These are phyloP conservation scores for Saccharum officinarum DNA, from an alignment of 176 grass and related monocot genomes.

Conservation along the genomic window DNA sequence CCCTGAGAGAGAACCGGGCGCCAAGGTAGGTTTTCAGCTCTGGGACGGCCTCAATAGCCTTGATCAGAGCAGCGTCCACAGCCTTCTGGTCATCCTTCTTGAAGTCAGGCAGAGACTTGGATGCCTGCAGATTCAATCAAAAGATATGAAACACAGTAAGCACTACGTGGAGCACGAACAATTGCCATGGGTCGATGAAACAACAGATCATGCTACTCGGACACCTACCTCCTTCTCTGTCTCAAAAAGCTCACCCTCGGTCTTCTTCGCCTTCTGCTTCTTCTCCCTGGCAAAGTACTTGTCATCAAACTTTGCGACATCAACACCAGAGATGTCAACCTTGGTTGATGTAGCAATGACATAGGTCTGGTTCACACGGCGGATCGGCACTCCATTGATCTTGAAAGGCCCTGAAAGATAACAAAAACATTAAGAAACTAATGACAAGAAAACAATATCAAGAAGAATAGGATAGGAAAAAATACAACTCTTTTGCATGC, in stretches of 20 bases:
- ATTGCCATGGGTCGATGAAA: not conserved
- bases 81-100: constrained; percentile 98
- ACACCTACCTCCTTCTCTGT: constrained; percentile 63
- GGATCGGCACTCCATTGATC: constrained; percentile 90
- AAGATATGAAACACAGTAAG: not conserved
- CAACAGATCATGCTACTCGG: not conserved
- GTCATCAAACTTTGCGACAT: constrained; percentile 75
- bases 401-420: constrained; percentile 78
- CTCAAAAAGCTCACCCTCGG: constrained; percentile 90
- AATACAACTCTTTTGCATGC: not conserved
- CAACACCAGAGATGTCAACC: constrained; percentile 79
- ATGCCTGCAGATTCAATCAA: constrained; percentile 34
- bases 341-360: constrained; percentile 93
- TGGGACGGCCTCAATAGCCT: constrained; percentile 67
- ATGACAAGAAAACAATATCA: not conserved
- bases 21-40: constrained; percentile 78
- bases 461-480: not conserved
- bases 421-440: not conserved
- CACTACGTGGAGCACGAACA: not conserved
- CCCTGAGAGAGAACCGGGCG: constrained; percentile 82
- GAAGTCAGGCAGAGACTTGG: constrained; percentile 55
- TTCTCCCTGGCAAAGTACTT: constrained; percentile 90
- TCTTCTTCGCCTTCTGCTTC: constrained; percentile 69
- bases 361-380: constrained; percentile 89
- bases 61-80: constrained; percentile 63